phyloP scores from a whole-genome alignment of 164 flowering plant genomes.

The Vitis amurensis region DNA sequence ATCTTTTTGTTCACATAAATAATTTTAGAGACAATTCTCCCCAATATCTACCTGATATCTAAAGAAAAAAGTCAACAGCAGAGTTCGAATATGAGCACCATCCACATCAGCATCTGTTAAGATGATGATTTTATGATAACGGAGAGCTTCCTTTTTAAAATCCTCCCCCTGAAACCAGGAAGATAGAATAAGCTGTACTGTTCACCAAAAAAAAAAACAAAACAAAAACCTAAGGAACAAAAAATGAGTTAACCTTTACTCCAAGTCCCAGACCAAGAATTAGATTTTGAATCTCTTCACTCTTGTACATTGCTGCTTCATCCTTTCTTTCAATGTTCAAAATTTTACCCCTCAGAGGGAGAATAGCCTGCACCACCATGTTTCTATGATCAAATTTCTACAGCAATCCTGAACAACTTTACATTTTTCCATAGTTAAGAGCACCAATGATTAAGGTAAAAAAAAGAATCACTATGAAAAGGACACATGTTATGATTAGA shows the following conservation, averaged over 20 bases:
- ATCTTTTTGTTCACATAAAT: background rate
- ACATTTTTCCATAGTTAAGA: background rate
- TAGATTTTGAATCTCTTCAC: constrained; percentile 90
- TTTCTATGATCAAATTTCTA: background rate
- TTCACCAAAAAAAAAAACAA: background rate
- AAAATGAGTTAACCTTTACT: constrained; percentile 62
- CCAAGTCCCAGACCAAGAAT: constrained; percentile 94
- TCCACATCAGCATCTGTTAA: constrained; percentile 99
- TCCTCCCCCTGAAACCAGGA: constrained; percentile 78
- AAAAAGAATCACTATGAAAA: background rate
- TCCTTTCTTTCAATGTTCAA: constrained; percentile 86
- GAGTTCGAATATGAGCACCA: constrained; percentile 97
- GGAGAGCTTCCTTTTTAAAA: constrained; percentile 81
- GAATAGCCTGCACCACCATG: constrained; percentile 67
- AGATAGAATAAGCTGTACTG: background rate
- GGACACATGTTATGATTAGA: background rate
- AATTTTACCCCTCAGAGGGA: constrained; percentile 96
- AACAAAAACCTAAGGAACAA: background rate
- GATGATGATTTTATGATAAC: constrained; percentile 94
- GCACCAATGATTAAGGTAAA: background rate
- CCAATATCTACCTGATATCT: constrained; percentile 81
- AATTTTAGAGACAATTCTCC: background rate
- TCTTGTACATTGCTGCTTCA: constrained; percentile 96
- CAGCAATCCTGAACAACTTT: background rate
- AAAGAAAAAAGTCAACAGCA: constrained; percentile 89